Conservation (phyloP, 2,329 filamentous ascomycete species). For the Colletotrichum caudatum region DNA sequence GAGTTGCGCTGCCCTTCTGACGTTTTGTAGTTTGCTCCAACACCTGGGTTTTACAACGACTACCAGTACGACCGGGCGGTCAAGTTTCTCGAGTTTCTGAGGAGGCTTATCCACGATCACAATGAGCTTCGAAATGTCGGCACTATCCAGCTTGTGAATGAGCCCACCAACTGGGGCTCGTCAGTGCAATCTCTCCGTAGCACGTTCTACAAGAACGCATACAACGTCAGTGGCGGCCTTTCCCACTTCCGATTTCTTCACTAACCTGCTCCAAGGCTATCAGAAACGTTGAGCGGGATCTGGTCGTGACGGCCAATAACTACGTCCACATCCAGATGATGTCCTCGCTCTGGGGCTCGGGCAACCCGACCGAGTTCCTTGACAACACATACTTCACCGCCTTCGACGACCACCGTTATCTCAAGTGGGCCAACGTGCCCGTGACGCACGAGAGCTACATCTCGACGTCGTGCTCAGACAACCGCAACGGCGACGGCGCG, state of each 20-base stretch:
- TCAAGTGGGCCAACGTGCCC: conserved; percentile 64
- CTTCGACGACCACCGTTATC: conserved; percentile 71
- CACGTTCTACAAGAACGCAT: conserved; percentile 62
- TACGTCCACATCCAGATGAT: conserved; percentile 65
- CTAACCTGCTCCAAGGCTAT: conserved; percentile 52
- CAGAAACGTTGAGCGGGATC: conserved; percentile 59
- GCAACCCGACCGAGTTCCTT: conserved; percentile 62
- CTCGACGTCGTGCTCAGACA: conserved; percentile 60
- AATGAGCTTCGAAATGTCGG: conserved; percentile 65
- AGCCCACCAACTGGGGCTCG: conserved; percentile 59
- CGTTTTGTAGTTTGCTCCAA: conserved; percentile 36
- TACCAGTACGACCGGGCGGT: conserved; percentile 68
- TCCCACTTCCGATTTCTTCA: accelerated
- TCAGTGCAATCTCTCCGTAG: conserved; percentile 51
- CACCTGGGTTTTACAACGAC: conserved; percentile 66
- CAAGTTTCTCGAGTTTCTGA: conserved; percentile 68
- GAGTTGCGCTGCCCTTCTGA: not conserved
- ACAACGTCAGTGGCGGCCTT: conserved; percentile 33
- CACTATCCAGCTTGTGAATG: conserved; percentile 70
- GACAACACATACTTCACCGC: conserved; percentile 57
- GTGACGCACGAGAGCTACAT: conserved; percentile 64
- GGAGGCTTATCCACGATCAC: conserved; percentile 62
- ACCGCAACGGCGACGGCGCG: conserved; percentile 54
- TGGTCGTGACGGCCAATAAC: conserved; percentile 56
- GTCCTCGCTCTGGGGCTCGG: conserved; percentile 66